Base-by-base conservation (phyloP, 208 protist species). In the Wallacemonas collosoma region DNA sequence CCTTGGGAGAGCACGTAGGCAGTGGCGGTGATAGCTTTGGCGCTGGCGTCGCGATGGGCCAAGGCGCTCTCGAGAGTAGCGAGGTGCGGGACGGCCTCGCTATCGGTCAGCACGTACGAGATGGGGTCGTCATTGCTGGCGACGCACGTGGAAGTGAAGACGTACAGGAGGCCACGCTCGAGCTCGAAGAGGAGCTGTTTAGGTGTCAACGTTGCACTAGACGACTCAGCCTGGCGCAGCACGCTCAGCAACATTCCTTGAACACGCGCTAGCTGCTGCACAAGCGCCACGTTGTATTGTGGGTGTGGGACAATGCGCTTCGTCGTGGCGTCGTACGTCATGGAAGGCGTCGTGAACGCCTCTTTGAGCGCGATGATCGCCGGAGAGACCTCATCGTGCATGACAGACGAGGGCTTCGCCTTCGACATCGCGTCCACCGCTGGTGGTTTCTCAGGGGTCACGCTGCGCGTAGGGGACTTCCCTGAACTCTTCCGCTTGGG, bases 181-280 rank as follows among this genome's bases (percentile, higher is more conserved):
- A 88, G 53, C 14, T 60, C 70, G 54, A 82, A 89, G 39, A 92
- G 80, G 2, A 85, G 72, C 66, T 92, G 79, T 55, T 88, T 87
- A 0, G 87, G 83, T 1, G 87, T 89, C 50, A 61, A 70, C 11
- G 57, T 68, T 11, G 48, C 45, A 44, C 80, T 68, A 6, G 38
- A 9, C 47, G 79, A 68, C 15, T 82, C 60, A 5, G 75, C 66
- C 12, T 66, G 72, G 14, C 80, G 77, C 56, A 92, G 71, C 36
- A 81, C 70, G 45, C 76, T 68, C 47, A 92, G 66, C 6, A 89
- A 14, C 8, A 79, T 69, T 50, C 81, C 79, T 70, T 90, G 84
- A 17, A 86, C 58, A 8, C 76, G 79, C 8, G 83, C 72, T 12
- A 93, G 69, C 48, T 89, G 77, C 1, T 68, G 45, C 35, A 75